A percentile compares a stretch with the other conserved stretches of the same genome.
Conservation (phyloP, 176 grass and related monocot genomes). For the Eremochloa ophiuroides region DNA sequence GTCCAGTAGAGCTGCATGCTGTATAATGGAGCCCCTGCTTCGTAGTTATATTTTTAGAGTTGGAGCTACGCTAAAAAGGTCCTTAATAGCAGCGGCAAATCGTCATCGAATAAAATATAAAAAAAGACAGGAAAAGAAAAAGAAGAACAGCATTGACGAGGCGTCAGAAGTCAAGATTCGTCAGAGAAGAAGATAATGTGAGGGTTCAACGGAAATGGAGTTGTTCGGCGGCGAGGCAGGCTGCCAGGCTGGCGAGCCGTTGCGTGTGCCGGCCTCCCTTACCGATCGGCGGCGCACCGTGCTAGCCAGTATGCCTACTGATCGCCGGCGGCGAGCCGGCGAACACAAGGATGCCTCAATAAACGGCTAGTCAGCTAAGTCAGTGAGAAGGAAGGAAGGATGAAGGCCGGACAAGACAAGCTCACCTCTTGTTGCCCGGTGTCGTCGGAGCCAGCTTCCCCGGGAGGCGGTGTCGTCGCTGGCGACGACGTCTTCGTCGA, state of each 20-base stretch:
- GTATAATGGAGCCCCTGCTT: no score
- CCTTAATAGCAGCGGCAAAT: no score
- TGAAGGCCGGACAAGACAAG: neutral
- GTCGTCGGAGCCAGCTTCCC: neutral
- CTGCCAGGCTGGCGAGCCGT: neutral
- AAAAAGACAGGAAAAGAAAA: neutral
- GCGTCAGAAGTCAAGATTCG: neutral
- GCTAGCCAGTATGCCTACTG: neutral
- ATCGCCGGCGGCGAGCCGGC: neutral
- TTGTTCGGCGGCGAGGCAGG: neutral
- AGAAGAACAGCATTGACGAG: neutral
- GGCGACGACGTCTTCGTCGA: neutral
- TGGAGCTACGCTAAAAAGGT: no score
- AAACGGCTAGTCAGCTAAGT: neutral
- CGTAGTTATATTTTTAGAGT: no score
- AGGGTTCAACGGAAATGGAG: neutral
- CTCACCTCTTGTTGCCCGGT: slow-evolving; percentile 5
- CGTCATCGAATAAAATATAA: no score
- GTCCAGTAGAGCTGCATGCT: no score
- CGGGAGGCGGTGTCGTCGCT: neutral
- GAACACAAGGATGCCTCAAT: neutral
- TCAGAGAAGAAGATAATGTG: neutral
- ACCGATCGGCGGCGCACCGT: no score
- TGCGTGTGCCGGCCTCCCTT: neutral
- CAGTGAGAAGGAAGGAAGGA: neutral